These are phyloP conservation scores for Casuarina equisetifolia DNA, from an alignment of 306 rosid genomes.

Conservation along the genomic window DNA sequence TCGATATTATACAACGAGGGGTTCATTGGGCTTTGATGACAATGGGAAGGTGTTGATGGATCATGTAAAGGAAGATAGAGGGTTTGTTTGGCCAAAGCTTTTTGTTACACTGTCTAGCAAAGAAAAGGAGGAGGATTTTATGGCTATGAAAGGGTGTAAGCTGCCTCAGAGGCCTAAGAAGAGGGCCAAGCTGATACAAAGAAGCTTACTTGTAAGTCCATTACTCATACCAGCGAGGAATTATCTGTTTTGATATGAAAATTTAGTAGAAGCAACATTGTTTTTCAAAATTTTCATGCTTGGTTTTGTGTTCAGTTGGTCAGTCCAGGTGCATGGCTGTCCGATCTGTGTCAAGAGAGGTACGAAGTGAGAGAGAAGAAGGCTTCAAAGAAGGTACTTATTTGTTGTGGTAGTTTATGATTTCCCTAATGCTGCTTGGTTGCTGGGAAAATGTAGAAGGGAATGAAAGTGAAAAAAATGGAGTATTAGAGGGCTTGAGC, in stretches of 20 bases:
- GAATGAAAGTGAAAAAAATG: not conserved
- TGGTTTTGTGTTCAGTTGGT: constrained; percentile 42
- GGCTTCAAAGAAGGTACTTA: constrained; percentile 55
- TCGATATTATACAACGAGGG: constrained; percentile 55
- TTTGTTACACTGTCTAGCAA: constrained; percentile 52
- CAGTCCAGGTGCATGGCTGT: constrained; percentile 62
- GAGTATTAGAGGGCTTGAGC: not conserved
- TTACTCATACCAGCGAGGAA: not conserved
- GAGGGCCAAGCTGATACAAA: constrained; percentile 52
- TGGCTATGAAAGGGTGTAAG: constrained; percentile 70
- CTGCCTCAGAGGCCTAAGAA: constrained; percentile 65
- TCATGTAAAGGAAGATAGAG: constrained; percentile 33
- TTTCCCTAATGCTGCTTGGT: not conserved
- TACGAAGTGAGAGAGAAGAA: constrained; percentile 69
- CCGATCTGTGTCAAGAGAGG: constrained; percentile 61
- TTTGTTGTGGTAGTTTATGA: not conserved
- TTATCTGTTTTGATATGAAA: not conserved
- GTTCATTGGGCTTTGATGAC: constrained; percentile 55
- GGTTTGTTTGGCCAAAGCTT: constrained; percentile 53
- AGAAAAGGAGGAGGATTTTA: constrained; percentile 64
- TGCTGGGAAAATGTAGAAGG: constrained; percentile 11
- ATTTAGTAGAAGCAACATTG: not conserved
- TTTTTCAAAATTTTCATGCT: not conserved
- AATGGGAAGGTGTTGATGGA: constrained; percentile 41
- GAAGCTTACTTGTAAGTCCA: constrained; percentile 47